A percentile compares a stretch with the other conserved stretches of the same genome.
Evolutionary conservation across 495 filamentous ascomycete genomes (phyloP).

Genomic region (Aspergillus conjunctus): DNA sequence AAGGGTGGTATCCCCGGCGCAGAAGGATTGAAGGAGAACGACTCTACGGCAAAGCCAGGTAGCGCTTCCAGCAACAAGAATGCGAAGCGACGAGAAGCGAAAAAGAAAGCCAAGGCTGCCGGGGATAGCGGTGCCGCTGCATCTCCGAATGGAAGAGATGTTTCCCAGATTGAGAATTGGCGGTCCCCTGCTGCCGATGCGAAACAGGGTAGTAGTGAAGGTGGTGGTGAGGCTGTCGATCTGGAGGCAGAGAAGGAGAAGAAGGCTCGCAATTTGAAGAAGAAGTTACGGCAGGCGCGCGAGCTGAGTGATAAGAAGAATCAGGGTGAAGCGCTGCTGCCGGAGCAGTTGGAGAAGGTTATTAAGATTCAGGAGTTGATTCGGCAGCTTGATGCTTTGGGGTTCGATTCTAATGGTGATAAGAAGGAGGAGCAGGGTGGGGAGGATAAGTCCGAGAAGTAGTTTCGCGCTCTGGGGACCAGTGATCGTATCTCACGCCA

Average conservation of each 20-base stretch:
- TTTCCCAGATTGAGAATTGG: conserved; percentile 37
- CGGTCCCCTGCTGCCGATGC: conserved; percentile 30
- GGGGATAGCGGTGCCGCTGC: conserved; percentile 41
- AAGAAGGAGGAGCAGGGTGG: conserved; percentile 37
- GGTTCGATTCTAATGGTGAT: conserved; percentile 72
- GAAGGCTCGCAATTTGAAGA: conserved; percentile 89
- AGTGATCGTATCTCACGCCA: background rate
- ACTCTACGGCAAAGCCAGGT: conserved; percentile 42
- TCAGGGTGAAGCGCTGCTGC: conserved; percentile 74
- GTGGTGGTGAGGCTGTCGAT: conserved; percentile 50
- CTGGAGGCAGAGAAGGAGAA: conserved; percentile 83
- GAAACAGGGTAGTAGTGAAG: conserved; percentile 26
- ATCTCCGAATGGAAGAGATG: conserved; percentile 40
- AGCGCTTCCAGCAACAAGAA: conserved; percentile 75
- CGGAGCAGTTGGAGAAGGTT: conserved; percentile 96
- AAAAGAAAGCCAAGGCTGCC: conserved; percentile 77
- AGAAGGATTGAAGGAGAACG: conserved; percentile 56
- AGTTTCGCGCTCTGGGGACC: background rate
- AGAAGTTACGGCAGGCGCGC: conserved; percentile 91
- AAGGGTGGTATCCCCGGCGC: conserved; percentile 81
- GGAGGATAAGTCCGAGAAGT: conserved; percentile 16
- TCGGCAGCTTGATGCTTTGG: conserved; percentile 81
- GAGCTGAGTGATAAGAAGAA: conserved; percentile 92
- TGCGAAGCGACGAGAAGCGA: conserved; percentile 87
- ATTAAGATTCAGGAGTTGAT: conserved; percentile 95